Evolutionary conservation across 2,329 filamentous ascomycete species (phyloP), one percentile per base, ranked within the genome.

Genomic region (Huntiella moniliformis): DNA sequence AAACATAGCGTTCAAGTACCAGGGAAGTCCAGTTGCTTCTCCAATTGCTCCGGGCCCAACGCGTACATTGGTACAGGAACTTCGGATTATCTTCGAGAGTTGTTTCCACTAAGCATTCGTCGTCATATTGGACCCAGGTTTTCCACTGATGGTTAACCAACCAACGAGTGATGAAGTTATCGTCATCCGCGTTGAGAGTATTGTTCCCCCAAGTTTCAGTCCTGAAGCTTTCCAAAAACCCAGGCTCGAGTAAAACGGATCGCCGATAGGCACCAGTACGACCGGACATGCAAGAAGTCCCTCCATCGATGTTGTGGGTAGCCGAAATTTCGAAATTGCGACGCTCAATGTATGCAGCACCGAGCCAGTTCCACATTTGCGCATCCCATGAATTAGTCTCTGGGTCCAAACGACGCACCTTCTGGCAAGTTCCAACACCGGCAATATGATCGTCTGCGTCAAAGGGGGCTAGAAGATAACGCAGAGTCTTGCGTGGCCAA

Each of bases 41-140:
- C 88, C 88, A 96, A 63, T 96, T 96, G 68, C 87, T 95, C 56
- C 88, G 78, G 38, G 91, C 86, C 88, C 88, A 96, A 41, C 88
- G 75, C 40, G 88, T 76, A 63, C 88, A 96, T 63, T 96, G 88
- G 58, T 84, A 88, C 52, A 96, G 67, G 58, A 93, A 96, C 57
- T 87, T 92, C 47, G 72, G 67, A 58, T 87, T 81, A 59, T 88
- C 82, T 61, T 95, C 88, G 36, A 96, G 70, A 3, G 87, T 95
- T 18, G 88, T 96, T 65, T 91, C 79, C 50, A 96, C 80, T 62
- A 92, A 83, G 56, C 84, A 92, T 58, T 92, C 84, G 41, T 73
- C 75, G 60, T 94, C 80, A 64, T 94, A 94, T 65, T 96, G 88
- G 61, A 95, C 82, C 70, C 83, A 88, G 16, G 87, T 95, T 65